These are phyloP conservation scores for Cladosporium velox DNA, from an alignment of 2,329 filamentous ascomycete genomes.

Conservation along the genomic window DNA sequence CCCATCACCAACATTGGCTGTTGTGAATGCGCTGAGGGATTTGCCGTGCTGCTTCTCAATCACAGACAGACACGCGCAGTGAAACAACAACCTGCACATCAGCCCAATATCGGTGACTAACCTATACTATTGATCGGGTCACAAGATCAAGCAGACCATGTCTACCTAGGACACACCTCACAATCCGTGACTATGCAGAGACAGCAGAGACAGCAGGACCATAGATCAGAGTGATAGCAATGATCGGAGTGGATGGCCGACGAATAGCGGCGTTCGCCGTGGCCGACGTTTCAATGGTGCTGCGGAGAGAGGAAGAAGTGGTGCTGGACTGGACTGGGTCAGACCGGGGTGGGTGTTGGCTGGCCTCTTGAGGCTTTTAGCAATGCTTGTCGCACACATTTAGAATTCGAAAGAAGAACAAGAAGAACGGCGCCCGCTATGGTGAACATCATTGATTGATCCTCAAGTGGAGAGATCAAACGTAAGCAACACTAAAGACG, in stretches of 20 bases:
- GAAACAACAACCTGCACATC: neutral
- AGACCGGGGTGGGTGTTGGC: conserved; percentile 2
- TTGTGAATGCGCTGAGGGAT: neutral
- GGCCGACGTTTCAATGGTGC: conserved; percentile 5
- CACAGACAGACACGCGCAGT: neutral
- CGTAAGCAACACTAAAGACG: neutral
- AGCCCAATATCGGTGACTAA: neutral
- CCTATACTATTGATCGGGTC: neutral
- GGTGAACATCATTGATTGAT: neutral
- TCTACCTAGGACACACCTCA: neutral
- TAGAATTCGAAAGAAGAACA: neutral
- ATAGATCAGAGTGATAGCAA: neutral
- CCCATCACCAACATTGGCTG: neutral
- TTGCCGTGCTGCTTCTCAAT: neutral
- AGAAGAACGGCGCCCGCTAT: neutral
- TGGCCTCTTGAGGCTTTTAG: neutral
- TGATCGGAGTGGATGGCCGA: conserved; percentile 1
- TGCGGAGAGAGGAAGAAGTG: conserved; percentile 1
- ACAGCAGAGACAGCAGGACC: neutral
- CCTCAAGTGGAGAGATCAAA: neutral
- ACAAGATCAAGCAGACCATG: neutral
- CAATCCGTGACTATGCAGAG: neutral
- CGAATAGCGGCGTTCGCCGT: conserved; percentile 5
- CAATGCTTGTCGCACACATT: conserved; percentile 7
- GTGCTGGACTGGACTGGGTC: neutral